phyloP scores from a whole-genome alignment of 768 basidiomycete genomes.

The Rhodocollybia butyracea region DNA sequence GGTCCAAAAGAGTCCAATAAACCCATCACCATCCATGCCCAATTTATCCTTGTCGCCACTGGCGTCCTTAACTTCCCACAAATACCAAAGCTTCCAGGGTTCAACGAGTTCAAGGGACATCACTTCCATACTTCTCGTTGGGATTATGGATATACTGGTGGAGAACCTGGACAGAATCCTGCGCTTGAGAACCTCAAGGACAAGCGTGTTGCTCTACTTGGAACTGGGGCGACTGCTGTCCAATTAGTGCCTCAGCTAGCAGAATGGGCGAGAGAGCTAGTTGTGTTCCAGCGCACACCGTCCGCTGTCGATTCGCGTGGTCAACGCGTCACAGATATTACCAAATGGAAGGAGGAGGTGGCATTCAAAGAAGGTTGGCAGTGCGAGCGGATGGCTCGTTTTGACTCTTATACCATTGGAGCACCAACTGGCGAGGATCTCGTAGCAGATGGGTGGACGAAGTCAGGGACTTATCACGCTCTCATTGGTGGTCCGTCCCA shows the following conservation, averaged over 20 bases:
- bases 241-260: slow-evolving; percentile 15
- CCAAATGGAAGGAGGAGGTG: slow-evolving; percentile 8
- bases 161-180: neutral
- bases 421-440: slow-evolving; percentile 1
- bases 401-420: neutral
- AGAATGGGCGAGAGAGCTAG: slow-evolving; percentile 12
- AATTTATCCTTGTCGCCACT: neutral
- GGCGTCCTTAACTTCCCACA: slow-evolving; percentile 5
- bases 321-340: slow-evolving; percentile 11
- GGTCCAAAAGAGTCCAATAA: neutral
- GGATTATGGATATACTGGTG: slow-evolving; percentile 12
- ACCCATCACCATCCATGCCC: neutral
- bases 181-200: slow-evolving; percentile 9
- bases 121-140: slow-evolving; percentile 16
- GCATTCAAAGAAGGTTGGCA: slow-evolving; percentile 13
- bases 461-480: neutral
- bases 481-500: neutral
- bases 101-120: slow-evolving; percentile 7
- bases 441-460: neutral
- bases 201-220: slow-evolving; percentile 14
- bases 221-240: slow-evolving; percentile 17
- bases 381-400: slow-evolving; percentile 8
- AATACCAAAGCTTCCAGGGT: slow-evolving; percentile 8
- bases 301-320: slow-evolving; percentile 13
- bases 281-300: slow-evolving; percentile 17